These are phyloP conservation scores for Phytophthora europaea DNA, from an alignment of 352 stramenopile species.

Conservation along the genomic window DNA sequence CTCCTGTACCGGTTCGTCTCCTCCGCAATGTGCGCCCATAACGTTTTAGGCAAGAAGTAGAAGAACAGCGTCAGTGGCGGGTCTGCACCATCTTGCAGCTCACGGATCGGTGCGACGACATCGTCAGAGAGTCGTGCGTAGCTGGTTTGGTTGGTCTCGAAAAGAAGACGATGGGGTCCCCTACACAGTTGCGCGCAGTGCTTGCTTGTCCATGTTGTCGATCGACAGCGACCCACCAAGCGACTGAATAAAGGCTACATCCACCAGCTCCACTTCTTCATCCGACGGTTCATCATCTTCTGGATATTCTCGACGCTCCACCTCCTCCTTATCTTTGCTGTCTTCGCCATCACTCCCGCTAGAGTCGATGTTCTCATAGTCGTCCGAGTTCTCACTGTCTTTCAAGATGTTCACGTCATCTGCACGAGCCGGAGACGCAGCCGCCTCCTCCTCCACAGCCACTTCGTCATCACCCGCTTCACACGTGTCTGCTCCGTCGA, in stretches of 20 bases:
- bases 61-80: conserved; percentile 31
- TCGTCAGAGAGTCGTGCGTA: neutral
- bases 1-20: conserved; percentile 37
- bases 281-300: neutral
- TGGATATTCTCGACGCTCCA: neutral
- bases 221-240: conserved; percentile 13
- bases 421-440: neutral
- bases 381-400: neutral
- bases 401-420: conserved; percentile 11
- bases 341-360: neutral
- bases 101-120: neutral
- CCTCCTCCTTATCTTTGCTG: neutral
- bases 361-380: conserved; percentile 1
- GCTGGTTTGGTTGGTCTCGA: neutral
- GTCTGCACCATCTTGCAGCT: neutral
- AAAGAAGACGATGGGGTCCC: neutral
- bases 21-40: conserved; percentile 21
- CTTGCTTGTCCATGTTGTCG: conserved; percentile 4
- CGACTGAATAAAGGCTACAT: conserved; percentile 11
- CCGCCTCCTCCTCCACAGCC: neutral
- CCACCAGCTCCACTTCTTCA: neutral
- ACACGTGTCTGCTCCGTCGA: neutral
- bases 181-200: conserved; percentile 3
- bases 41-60: conserved; percentile 26
- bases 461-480: neutral